These are phyloP conservation scores for Yamadazyma epiphylla DNA, from an alignment of 1,139 yeast genomes.

Conservation along the genomic window DNA sequence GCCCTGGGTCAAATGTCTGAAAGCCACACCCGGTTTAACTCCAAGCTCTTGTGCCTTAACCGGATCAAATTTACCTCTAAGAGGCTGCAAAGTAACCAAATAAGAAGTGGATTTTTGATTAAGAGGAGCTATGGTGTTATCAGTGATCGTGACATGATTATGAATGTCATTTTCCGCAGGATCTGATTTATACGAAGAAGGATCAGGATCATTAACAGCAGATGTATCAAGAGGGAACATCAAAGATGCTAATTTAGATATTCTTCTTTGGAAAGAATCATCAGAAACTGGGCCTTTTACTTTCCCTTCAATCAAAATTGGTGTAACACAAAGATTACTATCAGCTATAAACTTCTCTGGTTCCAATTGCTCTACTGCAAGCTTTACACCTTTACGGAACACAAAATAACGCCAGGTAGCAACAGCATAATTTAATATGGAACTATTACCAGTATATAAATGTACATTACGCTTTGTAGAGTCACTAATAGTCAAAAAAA, in stretches of 20 bases:
- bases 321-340: conserved; percentile 48
- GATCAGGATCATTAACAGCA: conserved; percentile 32
- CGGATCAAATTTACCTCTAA: conserved; percentile 75
- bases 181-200: conserved; percentile 37
- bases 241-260: conserved; percentile 32
- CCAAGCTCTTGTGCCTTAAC: conserved; percentile 65
- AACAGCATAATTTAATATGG: conserved; percentile 49
- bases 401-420: conserved; percentile 87
- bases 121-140: conserved; percentile 2
- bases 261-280: conserved; percentile 11
- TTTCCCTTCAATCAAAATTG: conserved; percentile 26
- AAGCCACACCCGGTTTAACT: conserved; percentile 62
- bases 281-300: conserved; percentile 1
- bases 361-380: conserved; percentile 42
- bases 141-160: conserved; percentile 28
- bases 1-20: conserved; percentile 59
- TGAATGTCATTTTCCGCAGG: conserved; percentile 40
- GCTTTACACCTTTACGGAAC: conserved; percentile 70
- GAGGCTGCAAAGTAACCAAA: conserved; percentile 59
- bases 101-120: conserved; percentile 47
- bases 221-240: conserved; percentile 51
- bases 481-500: conserved; percentile 80
- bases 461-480: conserved; percentile 56
- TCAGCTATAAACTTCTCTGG: conserved; percentile 39
- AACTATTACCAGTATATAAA: conserved; percentile 33